Conservation (phyloP, 225 moss, liverwort and hornwort species). For the Thuidium tamariscinum region DNA sequence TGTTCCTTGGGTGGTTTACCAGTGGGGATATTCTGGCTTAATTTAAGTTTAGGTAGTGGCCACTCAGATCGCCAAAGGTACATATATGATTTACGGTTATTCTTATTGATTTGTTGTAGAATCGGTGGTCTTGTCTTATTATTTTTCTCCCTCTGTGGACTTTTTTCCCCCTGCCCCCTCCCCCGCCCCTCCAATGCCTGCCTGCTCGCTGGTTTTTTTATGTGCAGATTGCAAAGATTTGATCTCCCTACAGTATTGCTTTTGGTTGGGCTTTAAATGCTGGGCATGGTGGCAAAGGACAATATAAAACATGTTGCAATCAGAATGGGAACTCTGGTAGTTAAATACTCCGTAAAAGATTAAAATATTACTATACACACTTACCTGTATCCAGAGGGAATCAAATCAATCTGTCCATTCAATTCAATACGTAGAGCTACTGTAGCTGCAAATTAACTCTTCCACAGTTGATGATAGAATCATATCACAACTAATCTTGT, state of each 20-base stretch:
- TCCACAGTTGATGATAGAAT: neutral
- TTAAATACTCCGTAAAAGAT: neutral
- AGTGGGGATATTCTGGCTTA: neutral
- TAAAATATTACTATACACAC: neutral
- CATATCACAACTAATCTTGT: neutral
- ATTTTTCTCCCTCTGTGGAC: neutral
- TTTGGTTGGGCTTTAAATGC: neutral
- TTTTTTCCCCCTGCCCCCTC: neutral
- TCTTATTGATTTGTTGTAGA: neutral
- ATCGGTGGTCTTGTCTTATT: neutral
- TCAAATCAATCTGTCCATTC: neutral
- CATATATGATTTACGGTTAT: neutral
- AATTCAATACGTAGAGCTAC: constrained; percentile 1
- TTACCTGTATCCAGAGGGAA: neutral
- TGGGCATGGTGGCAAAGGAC: neutral
- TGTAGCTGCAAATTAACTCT: neutral
- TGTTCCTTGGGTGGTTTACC: no score
- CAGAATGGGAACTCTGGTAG: neutral
- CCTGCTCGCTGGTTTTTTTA: neutral
- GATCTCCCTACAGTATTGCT: neutral
- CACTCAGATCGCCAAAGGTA: neutral
- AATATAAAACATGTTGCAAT: neutral
- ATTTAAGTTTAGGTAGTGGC: no score
- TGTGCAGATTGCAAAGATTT: neutral
- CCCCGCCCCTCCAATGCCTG: neutral